A percentile compares a stretch with the other conserved stretches of the same genome.
These are phyloP conservation scores for Fragilariopsis cylindrus DNA, from an alignment of 108 stramenopile genomes.

Conservation along the genomic window DNA sequence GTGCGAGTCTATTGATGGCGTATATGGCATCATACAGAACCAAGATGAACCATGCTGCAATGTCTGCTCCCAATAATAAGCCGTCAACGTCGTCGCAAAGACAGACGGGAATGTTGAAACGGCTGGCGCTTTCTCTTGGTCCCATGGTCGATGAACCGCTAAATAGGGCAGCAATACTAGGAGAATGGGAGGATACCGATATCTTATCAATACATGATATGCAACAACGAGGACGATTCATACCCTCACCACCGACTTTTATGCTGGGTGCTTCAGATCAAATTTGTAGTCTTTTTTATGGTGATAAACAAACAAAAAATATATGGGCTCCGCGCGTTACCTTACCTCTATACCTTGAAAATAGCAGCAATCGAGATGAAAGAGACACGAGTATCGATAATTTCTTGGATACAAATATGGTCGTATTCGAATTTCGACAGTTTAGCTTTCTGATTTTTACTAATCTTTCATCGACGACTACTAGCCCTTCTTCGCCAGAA, in stretches of 20 bases:
- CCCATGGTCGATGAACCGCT: neutral
- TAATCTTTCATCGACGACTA: conserved; percentile 7
- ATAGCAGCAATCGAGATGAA: neutral
- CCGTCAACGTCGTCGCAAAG: neutral
- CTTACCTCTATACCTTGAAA: conserved; percentile 23
- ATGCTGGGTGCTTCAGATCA: conserved; percentile 42
- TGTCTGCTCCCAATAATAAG: neutral
- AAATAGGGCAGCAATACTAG: neutral
- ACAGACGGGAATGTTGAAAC: conserved; percentile 4
- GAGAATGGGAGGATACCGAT: neutral
- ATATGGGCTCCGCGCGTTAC: conserved; percentile 63
- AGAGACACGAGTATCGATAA: conserved; percentile 18
- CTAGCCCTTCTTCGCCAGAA: neutral
- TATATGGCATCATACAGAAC: conserved; percentile 35
- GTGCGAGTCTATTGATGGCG: conserved; percentile 14
- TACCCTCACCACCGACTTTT: conserved; percentile 44
- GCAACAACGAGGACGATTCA: conserved; percentile 13
- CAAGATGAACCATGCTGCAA: conserved; percentile 17
- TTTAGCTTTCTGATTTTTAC: conserved; percentile 51
- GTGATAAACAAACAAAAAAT: conserved; percentile 1
- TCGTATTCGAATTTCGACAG: conserved; percentile 36
- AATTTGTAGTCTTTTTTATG: conserved; percentile 19
- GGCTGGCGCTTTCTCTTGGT: neutral
- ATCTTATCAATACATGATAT: neutral
- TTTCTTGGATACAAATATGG: conserved; percentile 29